These are phyloP conservation scores for Blastosporella zonata DNA, from an alignment of 1,284 basidiomycete genomes.

Conservation along the genomic window DNA sequence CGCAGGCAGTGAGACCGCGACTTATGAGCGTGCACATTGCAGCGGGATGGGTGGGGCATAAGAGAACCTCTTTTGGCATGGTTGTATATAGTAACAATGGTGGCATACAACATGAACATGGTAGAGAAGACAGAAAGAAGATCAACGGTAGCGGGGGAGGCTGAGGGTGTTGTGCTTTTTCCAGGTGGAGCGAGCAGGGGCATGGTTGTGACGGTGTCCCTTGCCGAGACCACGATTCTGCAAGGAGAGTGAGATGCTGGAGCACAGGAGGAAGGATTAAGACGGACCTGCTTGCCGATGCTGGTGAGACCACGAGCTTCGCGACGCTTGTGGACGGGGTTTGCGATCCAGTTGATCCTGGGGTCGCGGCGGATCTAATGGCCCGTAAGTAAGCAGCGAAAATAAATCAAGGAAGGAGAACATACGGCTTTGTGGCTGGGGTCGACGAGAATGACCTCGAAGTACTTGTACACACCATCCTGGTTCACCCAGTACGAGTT, in stretches of 20 bases:
- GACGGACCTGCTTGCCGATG: constrained; percentile 85
- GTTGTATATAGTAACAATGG: constrained; percentile 8
- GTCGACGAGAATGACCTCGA: constrained; percentile 98
- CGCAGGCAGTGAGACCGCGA: not conserved
- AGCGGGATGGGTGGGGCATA: constrained; percentile 1
- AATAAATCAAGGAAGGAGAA: constrained; percentile 15
- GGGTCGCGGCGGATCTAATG: constrained; percentile 89
- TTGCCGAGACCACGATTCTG: constrained; percentile 94
- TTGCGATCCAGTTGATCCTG: constrained; percentile 98
- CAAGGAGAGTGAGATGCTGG: constrained; percentile 18
- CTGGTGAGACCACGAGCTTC: constrained; percentile 97
- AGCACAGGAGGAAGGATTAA: not conserved
- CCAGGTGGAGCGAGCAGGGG: constrained; percentile 89
- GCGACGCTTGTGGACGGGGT: constrained; percentile 98
- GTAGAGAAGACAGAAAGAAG: constrained; percentile 21
- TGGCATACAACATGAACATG: constrained; percentile 21
- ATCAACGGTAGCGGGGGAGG: constrained; percentile 95
- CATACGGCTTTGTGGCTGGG: constrained; percentile 89
- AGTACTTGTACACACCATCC: constrained; percentile 99
- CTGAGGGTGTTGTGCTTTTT: constrained; percentile 98
- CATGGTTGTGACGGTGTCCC: constrained; percentile 94
- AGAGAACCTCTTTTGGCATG: constrained; percentile 16
- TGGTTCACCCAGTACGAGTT: constrained; percentile 99
- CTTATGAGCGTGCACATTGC: too few species aligned
- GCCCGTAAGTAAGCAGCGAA: constrained; percentile 9